These are phyloP conservation scores for Striga hermonthica DNA, from an alignment of 305 asterid species.

Conservation along the genomic window DNA sequence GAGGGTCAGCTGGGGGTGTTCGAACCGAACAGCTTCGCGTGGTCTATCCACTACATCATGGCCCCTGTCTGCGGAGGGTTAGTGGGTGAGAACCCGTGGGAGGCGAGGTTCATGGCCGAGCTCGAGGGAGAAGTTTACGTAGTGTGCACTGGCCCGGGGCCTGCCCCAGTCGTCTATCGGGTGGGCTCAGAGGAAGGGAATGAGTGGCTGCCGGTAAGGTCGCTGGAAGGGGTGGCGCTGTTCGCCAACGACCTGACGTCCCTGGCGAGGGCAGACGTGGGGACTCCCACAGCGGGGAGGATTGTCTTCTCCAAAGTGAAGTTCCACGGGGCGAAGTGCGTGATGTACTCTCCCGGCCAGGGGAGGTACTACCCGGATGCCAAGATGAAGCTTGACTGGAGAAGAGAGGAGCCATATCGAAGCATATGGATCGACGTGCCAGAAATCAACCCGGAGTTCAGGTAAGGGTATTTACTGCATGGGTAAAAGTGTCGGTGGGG, in stretches of 20 bases:
- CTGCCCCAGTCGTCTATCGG: slow-evolving; percentile 62
- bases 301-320: slow-evolving; percentile 79
- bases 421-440: slow-evolving; percentile 93
- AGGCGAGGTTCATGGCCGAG: slow-evolving; percentile 85
- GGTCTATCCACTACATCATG: slow-evolving; percentile 64
- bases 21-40: slow-evolving; percentile 45
- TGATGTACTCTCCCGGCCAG: slow-evolving; percentile 56
- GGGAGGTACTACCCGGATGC: slow-evolving; percentile 58
- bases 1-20: slow-evolving; percentile 78
- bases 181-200: slow-evolving; percentile 59
- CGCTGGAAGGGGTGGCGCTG: slow-evolving; percentile 58
- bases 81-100: slow-evolving; percentile 67
- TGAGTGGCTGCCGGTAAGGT: slow-evolving; percentile 36
- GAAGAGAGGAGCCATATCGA: slow-evolving; percentile 66
- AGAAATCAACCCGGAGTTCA: slow-evolving; percentile 53
- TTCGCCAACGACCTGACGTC: slow-evolving; percentile 76
- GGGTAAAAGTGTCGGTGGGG: not conserved
- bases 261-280: slow-evolving; percentile 64
- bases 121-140: slow-evolving; percentile 68
- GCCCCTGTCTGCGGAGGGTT: slow-evolving; percentile 52
- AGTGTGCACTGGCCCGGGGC: slow-evolving; percentile 58
- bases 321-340: slow-evolving; percentile 69
- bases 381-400: slow-evolving; percentile 69
- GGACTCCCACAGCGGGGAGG: slow-evolving; percentile 65
- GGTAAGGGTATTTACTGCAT: slow-evolving; percentile 17